phyloP scores from a whole-genome alignment of 2,329 filamentous ascomycete genomes.

The Colletotrichum echinochloae region DNA sequence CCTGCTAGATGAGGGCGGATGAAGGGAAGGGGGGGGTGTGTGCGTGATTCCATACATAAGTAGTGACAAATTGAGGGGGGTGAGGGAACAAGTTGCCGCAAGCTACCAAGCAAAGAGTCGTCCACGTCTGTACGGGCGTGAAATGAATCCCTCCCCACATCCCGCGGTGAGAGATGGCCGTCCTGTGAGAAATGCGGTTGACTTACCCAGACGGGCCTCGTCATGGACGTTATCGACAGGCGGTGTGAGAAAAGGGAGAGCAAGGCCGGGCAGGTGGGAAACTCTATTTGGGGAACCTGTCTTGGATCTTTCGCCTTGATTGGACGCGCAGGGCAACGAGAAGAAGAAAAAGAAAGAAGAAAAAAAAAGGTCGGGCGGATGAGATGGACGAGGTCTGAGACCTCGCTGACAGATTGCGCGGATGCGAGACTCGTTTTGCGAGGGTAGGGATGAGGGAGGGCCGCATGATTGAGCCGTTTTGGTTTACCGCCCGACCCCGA shows the following conservation, averaged over 20 bases:
- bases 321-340: conserved; percentile 13
- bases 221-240: conserved; percentile 13
- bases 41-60: too few species aligned
- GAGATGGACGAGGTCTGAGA: conserved; percentile 31
- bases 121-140: not conserved
- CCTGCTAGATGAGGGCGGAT: not conserved
- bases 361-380: conserved; percentile 22
- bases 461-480: not conserved
- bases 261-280: conserved; percentile 26
- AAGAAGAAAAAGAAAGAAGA: too few species aligned
- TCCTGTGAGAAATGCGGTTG: conserved; percentile 13
- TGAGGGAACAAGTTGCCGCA: not conserved
- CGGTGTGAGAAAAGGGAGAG: conserved; percentile 15
- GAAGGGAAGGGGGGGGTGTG: too few species aligned
- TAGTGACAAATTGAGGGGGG: not conserved
- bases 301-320: conserved; percentile 19
- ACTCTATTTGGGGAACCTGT: conserved; percentile 29
- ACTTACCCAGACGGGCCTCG: conserved; percentile 21
- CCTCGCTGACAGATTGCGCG: conserved; percentile 32
- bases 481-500: not conserved
- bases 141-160: not conserved
- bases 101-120: not conserved
- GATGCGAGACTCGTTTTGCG: conserved; percentile 5
- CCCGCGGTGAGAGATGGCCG: not conserved
- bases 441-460: conserved; percentile 3